Evolutionary conservation across 768 basidiomycete species (phyloP).

Genomic region (Boletellus sp.): DNA sequence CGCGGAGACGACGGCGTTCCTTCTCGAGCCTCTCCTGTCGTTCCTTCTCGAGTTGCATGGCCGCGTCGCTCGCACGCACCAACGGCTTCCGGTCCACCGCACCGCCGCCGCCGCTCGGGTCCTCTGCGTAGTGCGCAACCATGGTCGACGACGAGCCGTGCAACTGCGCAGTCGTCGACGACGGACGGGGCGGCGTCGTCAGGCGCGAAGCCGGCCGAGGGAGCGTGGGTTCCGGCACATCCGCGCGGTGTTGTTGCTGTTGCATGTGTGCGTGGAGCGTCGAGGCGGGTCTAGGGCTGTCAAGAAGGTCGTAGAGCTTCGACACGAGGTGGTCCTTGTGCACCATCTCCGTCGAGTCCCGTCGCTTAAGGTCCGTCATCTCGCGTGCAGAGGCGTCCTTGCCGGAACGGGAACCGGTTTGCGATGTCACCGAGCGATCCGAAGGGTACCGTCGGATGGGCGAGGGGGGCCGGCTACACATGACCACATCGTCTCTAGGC

Average conservation of each 20-base stretch:
- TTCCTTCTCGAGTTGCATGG: conserved; percentile 50
- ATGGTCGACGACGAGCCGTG: conserved; percentile 19
- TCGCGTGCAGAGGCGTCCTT: conserved; percentile 21
- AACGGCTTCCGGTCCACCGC: conserved; percentile 25
- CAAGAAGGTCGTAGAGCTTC: conserved; percentile 47
- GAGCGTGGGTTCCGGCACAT: conserved; percentile 24
- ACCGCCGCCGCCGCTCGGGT: neutral
- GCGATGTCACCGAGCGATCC: conserved; percentile 14
- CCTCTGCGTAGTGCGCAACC: conserved; percentile 13
- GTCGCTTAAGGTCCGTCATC: conserved; percentile 20
- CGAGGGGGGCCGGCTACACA: conserved; percentile 28
- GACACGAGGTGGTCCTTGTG: conserved; percentile 33
- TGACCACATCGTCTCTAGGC: conserved; percentile 28
- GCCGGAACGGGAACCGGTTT: conserved; percentile 15
- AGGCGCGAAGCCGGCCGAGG: conserved; percentile 22
- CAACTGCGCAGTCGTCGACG: conserved; percentile 19
- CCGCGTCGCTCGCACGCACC: conserved; percentile 52
- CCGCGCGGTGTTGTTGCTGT: conserved; percentile 26
- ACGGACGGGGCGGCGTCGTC: conserved; percentile 19
- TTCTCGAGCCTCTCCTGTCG: conserved; percentile 34
- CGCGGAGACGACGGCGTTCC: conserved; percentile 28
- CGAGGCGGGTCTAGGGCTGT: conserved; percentile 39
- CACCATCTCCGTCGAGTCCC: conserved; percentile 17
- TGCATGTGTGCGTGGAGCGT: conserved; percentile 38
- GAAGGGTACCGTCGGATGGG: conserved; percentile 24